A percentile compares a stretch with the other conserved stretches of the same genome.
Evolutionary conservation across 2,329 filamentous ascomycete species (phyloP).

Genomic region (Tolypocladium nubicola): DNA sequence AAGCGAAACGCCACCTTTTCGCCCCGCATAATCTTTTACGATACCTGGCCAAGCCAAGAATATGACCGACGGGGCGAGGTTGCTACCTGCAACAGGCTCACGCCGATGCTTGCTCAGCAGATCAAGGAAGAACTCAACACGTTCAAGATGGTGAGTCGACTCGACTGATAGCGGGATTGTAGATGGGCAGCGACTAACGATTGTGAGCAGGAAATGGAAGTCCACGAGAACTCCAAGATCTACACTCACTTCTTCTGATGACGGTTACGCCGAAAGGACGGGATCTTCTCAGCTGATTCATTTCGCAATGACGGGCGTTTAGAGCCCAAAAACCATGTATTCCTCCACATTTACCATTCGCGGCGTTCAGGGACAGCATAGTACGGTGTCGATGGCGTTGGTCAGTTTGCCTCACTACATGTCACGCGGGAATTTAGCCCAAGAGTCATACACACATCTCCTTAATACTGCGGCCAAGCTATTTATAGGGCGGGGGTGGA

Average conservation of each 20-base stretch:
- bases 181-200: conserved; percentile 22
- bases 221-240: conserved; percentile 96
- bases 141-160: conserved; percentile 70
- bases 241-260: conserved; percentile 99
- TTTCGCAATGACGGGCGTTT: conserved; percentile 14
- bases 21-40: conserved; percentile 86
- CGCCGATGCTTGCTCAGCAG: conserved; percentile 93
- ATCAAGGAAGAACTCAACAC: conserved; percentile 99
- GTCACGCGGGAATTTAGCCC: conserved; percentile 23
- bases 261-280: conserved; percentile 15
- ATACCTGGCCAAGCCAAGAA: conserved; percentile 91
- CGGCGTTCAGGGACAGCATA: conserved; percentile 47
- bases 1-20: conserved; percentile 69
- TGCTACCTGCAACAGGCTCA: conserved; percentile 94
- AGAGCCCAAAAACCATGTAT: conserved; percentile 33
- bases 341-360: conserved; percentile 33
- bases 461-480: conserved; percentile 17
- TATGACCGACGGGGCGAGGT: conserved; percentile 95
- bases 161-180: not conserved
- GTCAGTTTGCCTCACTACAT: conserved; percentile 25
- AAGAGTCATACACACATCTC: conserved; percentile 25
- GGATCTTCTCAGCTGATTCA: conserved; percentile 14
- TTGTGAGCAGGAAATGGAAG: conserved; percentile 82
- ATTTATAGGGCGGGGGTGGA: not conserved
- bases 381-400: conserved; percentile 47